A percentile compares a stretch with the other conserved stretches of the same genome.
These are phyloP conservation scores for Circinella minor DNA, from an alignment of 371 early-diverging fungal species.

Conservation along the genomic window DNA sequence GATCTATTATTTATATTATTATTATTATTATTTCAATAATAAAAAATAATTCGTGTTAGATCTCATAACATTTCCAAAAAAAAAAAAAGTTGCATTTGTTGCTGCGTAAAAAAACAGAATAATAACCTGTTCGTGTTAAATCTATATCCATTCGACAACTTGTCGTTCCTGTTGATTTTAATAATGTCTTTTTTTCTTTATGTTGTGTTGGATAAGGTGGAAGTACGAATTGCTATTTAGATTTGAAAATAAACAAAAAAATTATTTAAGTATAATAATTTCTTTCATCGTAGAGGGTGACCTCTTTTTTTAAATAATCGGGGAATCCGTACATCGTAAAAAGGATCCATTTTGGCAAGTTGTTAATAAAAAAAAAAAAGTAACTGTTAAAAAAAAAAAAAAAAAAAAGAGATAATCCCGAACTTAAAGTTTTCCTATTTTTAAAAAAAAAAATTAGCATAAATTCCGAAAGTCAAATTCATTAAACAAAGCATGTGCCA, in stretches of 20 bases:
- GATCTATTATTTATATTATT: not conserved
- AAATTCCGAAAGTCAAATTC: no score
- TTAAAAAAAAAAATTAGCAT: no score
- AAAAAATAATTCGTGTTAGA: not conserved
- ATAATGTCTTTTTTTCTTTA: not conserved
- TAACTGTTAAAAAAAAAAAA: no score
- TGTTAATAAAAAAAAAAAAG: no score
- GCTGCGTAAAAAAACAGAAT: not conserved
- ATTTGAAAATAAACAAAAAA: not conserved
- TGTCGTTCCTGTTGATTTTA: not conserved
- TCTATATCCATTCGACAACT: not conserved
- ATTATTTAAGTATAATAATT: no score
- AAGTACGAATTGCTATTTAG: slow-evolving; percentile 3
- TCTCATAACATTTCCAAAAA: no score
- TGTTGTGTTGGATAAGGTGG: slow-evolving; percentile 3
- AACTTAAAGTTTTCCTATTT: no score
- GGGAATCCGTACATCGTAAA: slow-evolving; percentile 5
- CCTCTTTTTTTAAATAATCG: not conserved
- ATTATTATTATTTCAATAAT: no score
- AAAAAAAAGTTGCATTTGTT: not conserved
- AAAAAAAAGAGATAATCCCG: no score
- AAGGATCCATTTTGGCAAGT: not conserved
- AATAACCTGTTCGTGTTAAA: not conserved
- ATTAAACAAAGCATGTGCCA: no score
- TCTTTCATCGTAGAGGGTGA: not conserved